Evolutionary conservation across 208 protist genomes (phyloP), one percentile per base, ranked within the genome.

Genomic region (Crithidia sp.): DNA sequence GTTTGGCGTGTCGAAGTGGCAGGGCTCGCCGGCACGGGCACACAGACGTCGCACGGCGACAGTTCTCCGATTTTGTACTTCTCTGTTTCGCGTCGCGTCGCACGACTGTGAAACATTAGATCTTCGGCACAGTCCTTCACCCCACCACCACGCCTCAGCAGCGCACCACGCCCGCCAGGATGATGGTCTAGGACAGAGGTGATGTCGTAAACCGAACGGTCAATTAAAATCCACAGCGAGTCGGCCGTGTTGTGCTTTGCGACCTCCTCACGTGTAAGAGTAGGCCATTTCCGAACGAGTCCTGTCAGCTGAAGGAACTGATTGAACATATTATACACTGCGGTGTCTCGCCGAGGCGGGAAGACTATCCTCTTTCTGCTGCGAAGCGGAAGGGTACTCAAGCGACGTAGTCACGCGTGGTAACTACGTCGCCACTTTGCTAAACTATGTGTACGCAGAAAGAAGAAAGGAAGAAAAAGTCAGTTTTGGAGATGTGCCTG

Each of bases 131-230:
- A 95, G 68, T 95, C 88, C 36, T 76, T 82, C 53, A 84, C 81
- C 3, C 90, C 90, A 52, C 87, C 91, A 74, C 85, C 85, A 28
- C 89, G 88, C 43, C 77, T 86, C 37, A 94, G 71, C 28, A 95
- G 70, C 41, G 89, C 85, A n/a, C 65, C 62, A 36, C 80, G 66
- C 0, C 91, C 91, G 10, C 91, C 91, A 0, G 88, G 88, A 65
- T 95, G 91, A 0, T 74, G 59, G 16, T 76, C 79, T 8, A 94
- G 52, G 44, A 93, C 68, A 12, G 82, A 53, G 9, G 91, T 94
- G 36, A 94, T 75, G 76, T 95, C 88, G 68, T 88, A 92, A n/a
- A 96, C 82, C 7, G 84, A 90, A 50, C 83, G 77, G 28, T 76
- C 87, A 2, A 81, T 73, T 53, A 94, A 67, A 59, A 94, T 91